These are phyloP conservation scores for Iberis pinnata DNA, from an alignment of 345 rosid species.

Conservation along the genomic window DNA sequence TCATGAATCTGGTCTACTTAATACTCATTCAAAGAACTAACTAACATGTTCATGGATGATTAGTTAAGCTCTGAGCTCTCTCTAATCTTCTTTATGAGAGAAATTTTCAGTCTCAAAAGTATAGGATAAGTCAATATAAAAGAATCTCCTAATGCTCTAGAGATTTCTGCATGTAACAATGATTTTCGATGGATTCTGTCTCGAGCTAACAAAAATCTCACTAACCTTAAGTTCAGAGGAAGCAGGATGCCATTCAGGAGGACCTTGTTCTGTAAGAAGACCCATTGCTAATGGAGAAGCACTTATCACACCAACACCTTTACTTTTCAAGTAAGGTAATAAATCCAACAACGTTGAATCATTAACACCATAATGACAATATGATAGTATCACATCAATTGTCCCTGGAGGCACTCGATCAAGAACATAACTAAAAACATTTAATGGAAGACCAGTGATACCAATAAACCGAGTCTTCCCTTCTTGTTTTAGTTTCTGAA, in stretches of 20 bases:
- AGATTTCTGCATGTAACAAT: neutral
- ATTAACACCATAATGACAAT: conserved; percentile 72
- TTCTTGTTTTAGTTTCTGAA: conserved; percentile 63
- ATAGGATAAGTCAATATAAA: neutral
- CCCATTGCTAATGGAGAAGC: conserved; percentile 95
- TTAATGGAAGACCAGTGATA: conserved; percentile 82
- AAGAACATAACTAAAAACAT: conserved; percentile 59
- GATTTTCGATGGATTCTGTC: too few relatives aligned
- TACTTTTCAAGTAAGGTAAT: conserved; percentile 73
- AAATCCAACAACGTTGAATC: conserved; percentile 67
- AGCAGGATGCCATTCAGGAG: conserved; percentile 98
- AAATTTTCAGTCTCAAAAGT: neutral
- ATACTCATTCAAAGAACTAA: conserved; percentile 3
- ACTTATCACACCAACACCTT: conserved; percentile 74
- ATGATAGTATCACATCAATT: conserved; percentile 72
- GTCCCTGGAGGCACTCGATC: conserved; percentile 74
- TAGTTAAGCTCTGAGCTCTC: neutral
- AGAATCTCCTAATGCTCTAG: neutral
- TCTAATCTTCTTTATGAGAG: neutral
- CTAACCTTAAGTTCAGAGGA: conserved; percentile 68
- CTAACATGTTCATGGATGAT: neutral
- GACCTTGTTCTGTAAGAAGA: conserved; percentile 76
- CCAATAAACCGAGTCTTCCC: conserved; percentile 87
- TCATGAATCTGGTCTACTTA: neutral
- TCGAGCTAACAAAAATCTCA: neutral